Base-by-base conservation (phyloP, 2,329 filamentous ascomycete genomes). In the Aspergillus sp. region DNA sequence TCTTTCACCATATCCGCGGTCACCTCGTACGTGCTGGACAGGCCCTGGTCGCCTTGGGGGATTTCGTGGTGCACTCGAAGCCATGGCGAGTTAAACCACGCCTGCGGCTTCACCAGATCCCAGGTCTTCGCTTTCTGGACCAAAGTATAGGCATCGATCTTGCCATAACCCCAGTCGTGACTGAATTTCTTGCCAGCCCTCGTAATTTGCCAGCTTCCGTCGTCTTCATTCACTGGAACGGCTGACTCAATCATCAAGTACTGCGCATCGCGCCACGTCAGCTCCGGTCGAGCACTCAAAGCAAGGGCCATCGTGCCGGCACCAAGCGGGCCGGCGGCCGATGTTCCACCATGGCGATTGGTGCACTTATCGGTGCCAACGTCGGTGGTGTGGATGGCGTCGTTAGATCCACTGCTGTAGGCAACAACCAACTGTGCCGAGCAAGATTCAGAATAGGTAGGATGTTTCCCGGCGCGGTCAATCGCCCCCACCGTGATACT, bases 401-500 rank as follows among this genome's bases (percentile, higher is more conserved):
- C 89, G 42, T 82, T 82, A 54, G 82, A 82, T 48, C 93, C 93
- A 67, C 89, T 96, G 63, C 90, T 96, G 68, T 97, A 98, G 0
- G 93, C 94, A 7, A 98, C 93, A 2, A 96, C 90, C 41, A 98
- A 75, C 64, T 95, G 88, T 26, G 93, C 93, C 3, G 91, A 96
- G 72, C 93, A 98, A 52, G 88, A 85, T 68, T 98, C 93, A 0
- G 91, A 96, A 68, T 98, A 98, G 66, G 91, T 93, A 0, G 93
- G 90, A 62, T 97, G 91, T n/a, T 79, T 69, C 35, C 91, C 90
- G 55, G 85, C 82, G 49, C 88, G 79, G 64, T 96, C 90, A 52
- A 98, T 85, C 32, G 91, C 91, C 34, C 93, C 93, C 12, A 98
- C 89, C 0, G 90, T 95, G 58, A 98, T 93, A 65, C 89, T 96